phyloP scores from a whole-genome alignment of 2,329 filamentous ascomycete species.

The Byssochlamys sp. region DNA sequence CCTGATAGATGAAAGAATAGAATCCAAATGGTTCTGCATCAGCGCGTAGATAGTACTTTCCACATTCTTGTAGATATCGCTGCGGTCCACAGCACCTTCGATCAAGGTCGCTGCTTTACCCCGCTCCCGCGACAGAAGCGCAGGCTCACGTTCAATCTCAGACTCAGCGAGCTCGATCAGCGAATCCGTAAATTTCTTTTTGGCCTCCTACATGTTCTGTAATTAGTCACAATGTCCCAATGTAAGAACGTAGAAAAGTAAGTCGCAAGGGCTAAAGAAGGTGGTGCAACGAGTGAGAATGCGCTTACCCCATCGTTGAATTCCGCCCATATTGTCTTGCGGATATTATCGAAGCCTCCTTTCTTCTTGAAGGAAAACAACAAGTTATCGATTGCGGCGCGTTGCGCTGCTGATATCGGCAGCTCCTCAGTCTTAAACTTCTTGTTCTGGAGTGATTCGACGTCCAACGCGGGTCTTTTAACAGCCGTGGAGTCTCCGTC shows the following conservation, averaged over 20 bases:
- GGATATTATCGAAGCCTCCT: conserved; percentile 53
- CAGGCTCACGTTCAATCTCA: conserved; percentile 55
- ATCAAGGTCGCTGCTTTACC: conserved; percentile 54
- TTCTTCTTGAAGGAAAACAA: conserved; percentile 58
- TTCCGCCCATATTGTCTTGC: conserved; percentile 52
- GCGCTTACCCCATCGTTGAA: conserved; percentile 44
- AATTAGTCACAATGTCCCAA: background rate
- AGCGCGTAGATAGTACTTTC: conserved; percentile 46
- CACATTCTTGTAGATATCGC: conserved; percentile 51
- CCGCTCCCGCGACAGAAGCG: conserved; percentile 51
- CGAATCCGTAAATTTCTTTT: conserved; percentile 42
- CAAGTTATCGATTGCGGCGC: conserved; percentile 50
- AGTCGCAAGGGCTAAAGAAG: background rate
- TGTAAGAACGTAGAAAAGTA: background rate
- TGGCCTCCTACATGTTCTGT: conserved; percentile 38
- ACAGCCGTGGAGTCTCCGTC: conserved; percentile 16
- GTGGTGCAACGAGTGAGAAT: conserved; percentile 1
- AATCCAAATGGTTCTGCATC: conserved; percentile 45
- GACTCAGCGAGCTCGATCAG: conserved; percentile 48
- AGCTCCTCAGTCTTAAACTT: conserved; percentile 54
- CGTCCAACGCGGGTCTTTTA: conserved; percentile 22
- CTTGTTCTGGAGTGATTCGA: conserved; percentile 29
- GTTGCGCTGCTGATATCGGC: conserved; percentile 49
- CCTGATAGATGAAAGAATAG: conserved; percentile 46
- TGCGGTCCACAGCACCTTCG: conserved; percentile 55